These are phyloP conservation scores for Elaeagnus macrophylla DNA, from an alignment of 306 rosid genomes.

Conservation along the genomic window DNA sequence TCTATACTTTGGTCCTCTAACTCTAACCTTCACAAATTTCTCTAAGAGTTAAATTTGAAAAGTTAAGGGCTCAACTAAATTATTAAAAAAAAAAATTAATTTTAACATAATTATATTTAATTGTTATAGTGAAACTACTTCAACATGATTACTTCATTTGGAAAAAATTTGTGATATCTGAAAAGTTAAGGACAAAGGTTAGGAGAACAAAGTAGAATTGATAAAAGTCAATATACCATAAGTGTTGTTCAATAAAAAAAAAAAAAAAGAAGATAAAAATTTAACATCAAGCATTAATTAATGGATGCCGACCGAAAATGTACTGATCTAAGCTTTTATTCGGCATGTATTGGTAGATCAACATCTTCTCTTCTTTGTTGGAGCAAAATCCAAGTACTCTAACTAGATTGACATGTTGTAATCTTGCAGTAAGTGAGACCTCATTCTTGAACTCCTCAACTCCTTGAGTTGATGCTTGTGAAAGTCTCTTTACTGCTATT, in stretches of 20 bases:
- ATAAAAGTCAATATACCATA: neutral
- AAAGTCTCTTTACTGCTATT: conserved; percentile 40
- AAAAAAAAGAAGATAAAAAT: no score
- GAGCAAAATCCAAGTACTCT: conserved; percentile 33
- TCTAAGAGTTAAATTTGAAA: no score
- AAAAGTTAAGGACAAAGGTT: no score
- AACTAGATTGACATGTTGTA: conserved; percentile 42
- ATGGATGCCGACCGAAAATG: conserved; percentile 31
- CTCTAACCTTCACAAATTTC: no score
- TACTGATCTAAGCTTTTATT: conserved; percentile 36
- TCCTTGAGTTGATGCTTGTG: conserved; percentile 39
- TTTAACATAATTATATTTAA: no score
- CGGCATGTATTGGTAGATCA: conserved; percentile 41
- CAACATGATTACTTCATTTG: no score
- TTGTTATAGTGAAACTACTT: no score
- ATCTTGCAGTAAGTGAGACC: conserved; percentile 33
- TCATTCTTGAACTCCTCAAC: conserved; percentile 43
- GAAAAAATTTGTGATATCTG: no score
- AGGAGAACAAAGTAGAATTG: no score
- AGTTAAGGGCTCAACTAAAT: no score
- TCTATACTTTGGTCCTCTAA: no score
- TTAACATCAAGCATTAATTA: neutral
- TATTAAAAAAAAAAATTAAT: no score
- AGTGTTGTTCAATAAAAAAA: neutral
- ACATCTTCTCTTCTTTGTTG: conserved; percentile 28